Percentiles rank a stretch among this genome's conserved stretches.
Evolutionary conservation across 352 stramenopile species (phyloP).

Genomic region (Phytophthora podocarpi): DNA sequence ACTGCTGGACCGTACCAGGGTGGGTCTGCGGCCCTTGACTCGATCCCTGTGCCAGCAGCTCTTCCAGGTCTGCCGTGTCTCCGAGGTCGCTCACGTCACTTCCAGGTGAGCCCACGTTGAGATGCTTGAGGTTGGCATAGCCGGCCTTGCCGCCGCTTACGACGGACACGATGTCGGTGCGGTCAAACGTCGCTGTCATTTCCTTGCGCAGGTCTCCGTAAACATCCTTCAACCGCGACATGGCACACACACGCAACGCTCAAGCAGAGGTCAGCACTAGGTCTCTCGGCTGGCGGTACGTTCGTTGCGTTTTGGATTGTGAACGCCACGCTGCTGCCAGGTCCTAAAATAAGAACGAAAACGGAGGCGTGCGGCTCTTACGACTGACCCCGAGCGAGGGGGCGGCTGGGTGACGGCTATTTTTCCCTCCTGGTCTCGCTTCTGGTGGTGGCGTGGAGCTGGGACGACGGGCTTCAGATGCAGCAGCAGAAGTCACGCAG

Average conservation of each 20-base stretch:
- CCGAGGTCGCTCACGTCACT: slow-evolving; percentile 82
- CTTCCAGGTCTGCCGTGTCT: slow-evolving; percentile 79
- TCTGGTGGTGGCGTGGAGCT: not conserved
- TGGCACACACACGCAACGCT: slow-evolving; percentile 23
- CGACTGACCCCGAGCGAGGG: slow-evolving; percentile 34
- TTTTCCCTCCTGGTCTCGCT: slow-evolving; percentile 23
- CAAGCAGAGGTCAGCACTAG: slow-evolving; percentile 19
- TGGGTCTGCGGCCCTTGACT: slow-evolving; percentile 77
- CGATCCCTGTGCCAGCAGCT: slow-evolving; percentile 74
- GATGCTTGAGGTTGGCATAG: slow-evolving; percentile 85
- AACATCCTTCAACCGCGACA: slow-evolving; percentile 78
- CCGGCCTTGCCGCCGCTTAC: slow-evolving; percentile 73
- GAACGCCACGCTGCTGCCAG: slow-evolving; percentile 1
- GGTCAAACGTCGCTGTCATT: slow-evolving; percentile 78
- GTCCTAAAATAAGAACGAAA: slow-evolving; percentile 30
- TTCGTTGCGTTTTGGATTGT: slow-evolving; percentile 29
- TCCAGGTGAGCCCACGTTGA: slow-evolving; percentile 77
- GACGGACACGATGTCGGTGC: slow-evolving; percentile 66
- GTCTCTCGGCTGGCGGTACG: slow-evolving; percentile 16
- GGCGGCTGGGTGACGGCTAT: slow-evolving; percentile 36
- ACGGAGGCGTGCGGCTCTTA: slow-evolving; percentile 32
- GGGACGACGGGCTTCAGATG: slow-evolving; percentile 1
- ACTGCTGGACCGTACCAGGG: slow-evolving; percentile 41
- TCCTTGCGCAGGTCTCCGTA: slow-evolving; percentile 82
- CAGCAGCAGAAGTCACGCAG: not conserved